Conservation (phyloP, 116 monocot species). For the Papilionanthe hybrid region DNA sequence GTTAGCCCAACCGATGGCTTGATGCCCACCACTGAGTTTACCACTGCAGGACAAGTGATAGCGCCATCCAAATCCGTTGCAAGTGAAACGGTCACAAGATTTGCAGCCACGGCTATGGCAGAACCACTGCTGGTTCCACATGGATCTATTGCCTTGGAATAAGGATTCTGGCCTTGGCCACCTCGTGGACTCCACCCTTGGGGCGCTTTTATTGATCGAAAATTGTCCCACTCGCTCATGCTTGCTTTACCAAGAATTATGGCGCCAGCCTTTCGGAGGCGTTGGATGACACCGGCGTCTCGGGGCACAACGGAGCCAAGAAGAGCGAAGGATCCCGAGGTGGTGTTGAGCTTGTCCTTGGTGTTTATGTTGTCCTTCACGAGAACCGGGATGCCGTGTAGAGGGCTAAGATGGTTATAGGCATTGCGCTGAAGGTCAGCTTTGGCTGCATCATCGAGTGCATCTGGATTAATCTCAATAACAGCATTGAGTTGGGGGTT, state of each 20-base stretch:
- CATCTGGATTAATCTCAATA: constrained; percentile 2
- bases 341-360: constrained; percentile 1
- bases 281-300: not conserved
- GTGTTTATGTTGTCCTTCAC: constrained; percentile 7
- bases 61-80: not conserved
- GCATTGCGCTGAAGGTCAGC: not conserved
- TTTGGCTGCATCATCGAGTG: not conserved
- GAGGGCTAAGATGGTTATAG: not conserved
- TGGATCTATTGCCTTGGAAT: not conserved
- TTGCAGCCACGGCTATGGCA: not conserved
- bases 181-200: not conserved
- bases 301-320: constrained; percentile 2
- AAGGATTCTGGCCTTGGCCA: not conserved
- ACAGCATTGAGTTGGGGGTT: constrained; percentile 3
- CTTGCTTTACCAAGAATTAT: constrained; percentile 4
- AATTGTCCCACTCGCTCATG: constrained; percentile 8
- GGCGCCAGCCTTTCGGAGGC: not conserved
- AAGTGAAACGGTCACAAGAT: not conserved
- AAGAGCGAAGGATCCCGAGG: not conserved
- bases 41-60: not conserved
- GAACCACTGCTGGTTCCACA: not conserved
- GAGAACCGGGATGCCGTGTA: constrained; percentile 2
- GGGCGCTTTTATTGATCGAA: not conserved
- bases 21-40: constrained; percentile 31
- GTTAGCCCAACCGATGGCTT: constrained; percentile 57